Evolutionary conservation across 106 monocot genomes (phyloP).

Genomic region (Chionographis japonica): DNA sequence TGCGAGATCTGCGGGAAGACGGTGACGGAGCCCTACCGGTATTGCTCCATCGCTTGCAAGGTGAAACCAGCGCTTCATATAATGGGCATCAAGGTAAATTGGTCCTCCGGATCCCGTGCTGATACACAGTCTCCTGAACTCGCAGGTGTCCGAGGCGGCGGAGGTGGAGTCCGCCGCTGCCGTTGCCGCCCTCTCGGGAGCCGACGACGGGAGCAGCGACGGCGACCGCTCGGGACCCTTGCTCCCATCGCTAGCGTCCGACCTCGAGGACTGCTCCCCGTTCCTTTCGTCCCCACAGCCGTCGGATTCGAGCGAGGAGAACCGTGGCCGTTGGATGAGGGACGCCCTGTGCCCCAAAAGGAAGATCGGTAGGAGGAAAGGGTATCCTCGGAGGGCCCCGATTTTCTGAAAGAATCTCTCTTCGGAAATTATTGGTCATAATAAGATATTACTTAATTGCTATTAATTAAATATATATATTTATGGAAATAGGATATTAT

Average conservation of each 20-base stretch:
- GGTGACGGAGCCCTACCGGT: constrained; percentile 31
- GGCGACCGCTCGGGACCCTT: not conserved
- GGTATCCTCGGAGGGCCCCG: constrained; percentile 30
- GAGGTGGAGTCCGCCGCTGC: too few relatives aligned
- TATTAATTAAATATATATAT: too few relatives aligned
- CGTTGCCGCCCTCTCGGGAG: too few relatives aligned
- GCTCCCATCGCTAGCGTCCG: not conserved
- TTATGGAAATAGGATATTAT: too few relatives aligned
- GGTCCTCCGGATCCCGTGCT: not conserved
- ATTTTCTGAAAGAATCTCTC: constrained; percentile 11
- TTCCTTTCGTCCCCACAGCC: not conserved
- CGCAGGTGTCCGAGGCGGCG: constrained; percentile 3
- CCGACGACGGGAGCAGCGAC: not conserved
- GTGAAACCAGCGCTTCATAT: constrained; percentile 1
- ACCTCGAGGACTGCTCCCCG: not conserved
- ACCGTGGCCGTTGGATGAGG: not conserved
- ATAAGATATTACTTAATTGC: too few relatives aligned
- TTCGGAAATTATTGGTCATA: too few relatives aligned
- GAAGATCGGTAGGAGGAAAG: constrained; percentile 24
- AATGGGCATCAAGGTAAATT: not conserved
- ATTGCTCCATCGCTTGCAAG: constrained; percentile 64
- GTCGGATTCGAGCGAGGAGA: constrained; percentile 5
- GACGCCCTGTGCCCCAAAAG: not conserved
- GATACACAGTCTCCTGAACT: not conserved
- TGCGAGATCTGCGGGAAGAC: constrained; percentile 36